Evolutionary conservation across 306 rosid genomes (phyloP), one percentile per base, ranked within the genome.

Genomic region (Cercis canadensis): DNA sequence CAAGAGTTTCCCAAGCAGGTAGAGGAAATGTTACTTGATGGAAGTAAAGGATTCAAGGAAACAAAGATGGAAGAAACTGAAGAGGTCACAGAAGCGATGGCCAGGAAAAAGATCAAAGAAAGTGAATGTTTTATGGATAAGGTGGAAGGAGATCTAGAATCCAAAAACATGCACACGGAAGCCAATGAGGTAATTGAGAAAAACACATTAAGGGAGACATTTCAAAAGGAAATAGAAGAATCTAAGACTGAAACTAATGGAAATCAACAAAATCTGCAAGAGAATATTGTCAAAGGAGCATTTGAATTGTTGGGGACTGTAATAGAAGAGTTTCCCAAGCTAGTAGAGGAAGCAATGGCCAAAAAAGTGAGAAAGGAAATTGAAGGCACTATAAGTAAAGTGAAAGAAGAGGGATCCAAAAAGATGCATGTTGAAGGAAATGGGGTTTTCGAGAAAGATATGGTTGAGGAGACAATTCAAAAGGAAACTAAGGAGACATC

Each of bases 361-460:
- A 21, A 46, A 57, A 21, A 66, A 18, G 32, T 40, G 56, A 59
- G 29, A 24, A 24, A 56, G 12, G 65, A 50, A 43, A 50, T 3
- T 72, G 70, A 58, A 7, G n/a, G 17, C 41, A 57, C 18, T 72
- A 19, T 0, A n/a, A 73, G 18, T 44, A 65, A 57, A 18, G 32
- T 33, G 32, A 59, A 75, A 19, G 70, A 17, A 67, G 58, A 45
- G 8, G 70, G 75, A 6, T 45, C 67, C 14, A 31, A 2, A 21
- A 57, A 58, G 73, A 69, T 63, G 31, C 53, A 44, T 43, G 31
- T 51, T 60, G 78, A 78, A 70, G 68, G 37, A 77, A 62, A 62
- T 66, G 71, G 45, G 58, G 24, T 39, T 60, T 46, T 32, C 47
- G 47, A 54, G 21, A 58, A 55, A 33, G 75, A 54, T 16, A 56